A percentile compares a stretch with the other conserved stretches of the same genome.
These are phyloP conservation scores for Ophiostoma populinum DNA, from an alignment of 2,329 filamentous ascomycete genomes.

Conservation along the genomic window DNA sequence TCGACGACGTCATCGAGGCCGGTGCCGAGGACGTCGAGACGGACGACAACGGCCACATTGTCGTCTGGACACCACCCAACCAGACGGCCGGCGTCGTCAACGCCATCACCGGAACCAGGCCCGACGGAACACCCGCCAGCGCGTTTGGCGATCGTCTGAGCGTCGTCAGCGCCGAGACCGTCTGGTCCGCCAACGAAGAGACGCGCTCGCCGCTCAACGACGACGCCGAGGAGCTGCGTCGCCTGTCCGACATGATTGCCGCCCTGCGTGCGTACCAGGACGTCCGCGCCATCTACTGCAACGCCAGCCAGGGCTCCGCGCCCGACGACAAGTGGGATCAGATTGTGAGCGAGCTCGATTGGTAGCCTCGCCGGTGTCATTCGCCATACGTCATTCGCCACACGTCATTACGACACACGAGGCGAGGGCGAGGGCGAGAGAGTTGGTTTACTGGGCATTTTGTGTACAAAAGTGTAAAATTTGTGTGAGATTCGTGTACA, in stretches of 20 bases:
- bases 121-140: too few species aligned
- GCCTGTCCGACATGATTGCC: constrained; percentile 42
- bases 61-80: constrained; percentile 53
- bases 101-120: constrained; percentile 23
- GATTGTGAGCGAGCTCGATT: constrained; percentile 30
- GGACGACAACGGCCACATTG: constrained; percentile 48
- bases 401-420: too few species aligned
- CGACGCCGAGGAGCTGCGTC: constrained; percentile 35
- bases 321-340: constrained; percentile 36
- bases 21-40: constrained; percentile 57
- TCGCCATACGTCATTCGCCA: too few species aligned
- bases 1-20: constrained; percentile 70
- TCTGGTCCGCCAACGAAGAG: constrained; percentile 73
- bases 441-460: too few species aligned
- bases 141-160: constrained; percentile 38
- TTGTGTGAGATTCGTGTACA: too few species aligned
- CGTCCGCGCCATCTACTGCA: constrained; percentile 66
- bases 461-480: too few species aligned
- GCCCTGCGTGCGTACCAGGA: constrained; percentile 49
- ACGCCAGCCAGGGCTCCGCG: constrained; percentile 35
- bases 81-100: constrained; percentile 47
- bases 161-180: constrained; percentile 59
- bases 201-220: constrained; percentile 41
- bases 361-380: too few species aligned
- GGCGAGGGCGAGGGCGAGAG: too few species aligned